Evolutionary conservation across 2,329 filamentous ascomycete species (phyloP), one percentile per base, ranked within the genome.

Genomic region (Fusarium duplospermum): DNA sequence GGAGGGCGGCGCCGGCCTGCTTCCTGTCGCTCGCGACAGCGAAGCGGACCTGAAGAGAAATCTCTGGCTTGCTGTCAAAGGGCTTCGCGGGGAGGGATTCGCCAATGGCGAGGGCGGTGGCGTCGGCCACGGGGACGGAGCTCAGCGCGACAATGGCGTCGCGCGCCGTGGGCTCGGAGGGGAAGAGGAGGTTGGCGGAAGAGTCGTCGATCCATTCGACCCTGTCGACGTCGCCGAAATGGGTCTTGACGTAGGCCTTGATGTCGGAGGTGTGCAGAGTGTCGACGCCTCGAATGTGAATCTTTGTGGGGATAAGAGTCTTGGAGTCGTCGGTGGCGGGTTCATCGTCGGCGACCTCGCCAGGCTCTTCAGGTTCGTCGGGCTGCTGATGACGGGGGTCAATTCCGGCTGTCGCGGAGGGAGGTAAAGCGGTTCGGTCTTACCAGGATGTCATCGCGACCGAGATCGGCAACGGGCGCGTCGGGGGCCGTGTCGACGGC

Each of bases 131-230:
- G 72, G 89, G 82, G 20, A 89, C 82, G 20, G 84, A 83, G 65
- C 87, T 84, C 31, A 93, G 85, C 8, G 89, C 85, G 29, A 84
- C 78, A 22, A 93, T 82, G 20, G 90, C 91, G 56, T 89, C 86
- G 20, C 86, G 83, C 2, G 90, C 90, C 8, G 82, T 80, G 27
- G 82, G 80, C 16, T 90, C 86, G 8, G 87, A 87, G 42, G 84
- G 86, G 84, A 96, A 98, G 62, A 97, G 83, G 62, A 98, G 86
- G 80, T 98, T 98, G 71, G 94, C 94, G 0, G 94, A 96, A 8
- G 90, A 92, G 82, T 99, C 96, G 81, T 98, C 94, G 75, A 99
- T 94, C 96, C 96, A 99, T 84, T 98, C 95, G 72, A 98, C 87
- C 70, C 89, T 88, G 65, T 89, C 85, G 66, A 91, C 86, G 16